Base-by-base conservation (phyloP, 371 early-diverging fungal genomes). In the Mortierella sp. region DNA sequence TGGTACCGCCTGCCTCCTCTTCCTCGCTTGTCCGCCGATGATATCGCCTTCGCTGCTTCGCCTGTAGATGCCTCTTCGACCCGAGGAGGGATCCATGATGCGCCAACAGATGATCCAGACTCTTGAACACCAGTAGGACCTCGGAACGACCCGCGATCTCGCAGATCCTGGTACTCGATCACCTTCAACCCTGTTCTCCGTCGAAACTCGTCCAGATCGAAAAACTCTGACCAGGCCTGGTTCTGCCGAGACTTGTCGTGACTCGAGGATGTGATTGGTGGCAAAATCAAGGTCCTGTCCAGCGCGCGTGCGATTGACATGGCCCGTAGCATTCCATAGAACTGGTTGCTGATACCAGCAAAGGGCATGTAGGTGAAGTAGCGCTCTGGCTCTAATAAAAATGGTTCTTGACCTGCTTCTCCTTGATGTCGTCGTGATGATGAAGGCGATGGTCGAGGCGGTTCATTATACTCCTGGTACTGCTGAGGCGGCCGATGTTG, bases 211-310 rank as follows among this genome's bases (percentile, higher is more conserved):
- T 76, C 18, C 76, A 70, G 54, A 43, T 76, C 76, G 51, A 76
- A 70, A 63, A 76, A 76, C 1, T 76, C 44, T 14, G 76, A 76
- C 76, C 76, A 76, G n/a, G 70, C 65, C 44, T 76, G 76, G 44
- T 76, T 76, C 71, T 70, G 38, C 27, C 70, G 68, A 4, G 76
- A 70, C 55, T 44, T 48, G 18, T 76, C 70, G 12, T 76, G 76
- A n/a, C 43, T 70, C 27, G 76, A 76, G 11, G 76, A 68, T 1
- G 71, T 76, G 70, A 76, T 70, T 24, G 76, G 76, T 51, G 76
- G 76, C 24, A 76, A 10, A 24, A 76, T 48, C 44, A 76, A 49
- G 7, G 71, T 76, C n/a, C 76, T 70, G 8, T 70, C 55, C 10
- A 76, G 44, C 8, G 55, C 55, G 8, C 70, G 70, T n/a, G 76